Percentiles rank a stretch among this genome's conserved stretches.
Evolutionary conservation across 2,329 filamentous ascomycete genomes (phyloP).

Genomic region (Chaetomiaceae sp.): DNA sequence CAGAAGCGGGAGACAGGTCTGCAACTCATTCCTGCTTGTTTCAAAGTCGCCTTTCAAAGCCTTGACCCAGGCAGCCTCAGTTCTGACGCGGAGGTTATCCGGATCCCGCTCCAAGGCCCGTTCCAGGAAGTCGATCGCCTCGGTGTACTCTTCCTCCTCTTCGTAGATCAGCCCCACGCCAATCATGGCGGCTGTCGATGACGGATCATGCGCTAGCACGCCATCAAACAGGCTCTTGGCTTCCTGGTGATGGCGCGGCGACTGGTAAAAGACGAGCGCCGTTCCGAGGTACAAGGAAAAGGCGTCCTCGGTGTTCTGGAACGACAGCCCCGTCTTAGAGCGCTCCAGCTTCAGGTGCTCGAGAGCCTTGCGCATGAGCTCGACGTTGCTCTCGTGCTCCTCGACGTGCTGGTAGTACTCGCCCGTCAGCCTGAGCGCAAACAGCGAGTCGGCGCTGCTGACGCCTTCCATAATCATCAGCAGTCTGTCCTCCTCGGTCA

Average conservation of each 20-base stretch:
- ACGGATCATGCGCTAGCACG: slow-evolving; percentile 70
- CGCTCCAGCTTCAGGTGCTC: slow-evolving; percentile 56
- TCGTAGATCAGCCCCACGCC: slow-evolving; percentile 89
- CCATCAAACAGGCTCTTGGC: slow-evolving; percentile 81
- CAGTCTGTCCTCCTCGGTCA: slow-evolving; percentile 73
- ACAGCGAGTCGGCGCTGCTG: slow-evolving; percentile 61
- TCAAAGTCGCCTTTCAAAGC: slow-evolving; percentile 74
- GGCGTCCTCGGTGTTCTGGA: slow-evolving; percentile 68
- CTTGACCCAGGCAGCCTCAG: slow-evolving; percentile 89
- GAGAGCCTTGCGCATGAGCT: slow-evolving; percentile 72
- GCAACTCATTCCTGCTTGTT: slow-evolving; percentile 63
- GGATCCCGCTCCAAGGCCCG: slow-evolving; percentile 70
- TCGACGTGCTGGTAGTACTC: slow-evolving; percentile 82
- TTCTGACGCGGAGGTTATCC: slow-evolving; percentile 71
- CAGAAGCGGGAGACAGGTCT: slow-evolving; percentile 63
- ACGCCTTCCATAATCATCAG: slow-evolving; percentile 76
- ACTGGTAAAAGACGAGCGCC: slow-evolving; percentile 85
- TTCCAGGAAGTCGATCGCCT: slow-evolving; percentile 75
- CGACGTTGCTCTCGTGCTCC: slow-evolving; percentile 77
- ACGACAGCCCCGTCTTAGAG: slow-evolving; percentile 61
- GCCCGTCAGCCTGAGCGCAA: slow-evolving; percentile 78
- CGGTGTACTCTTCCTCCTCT: slow-evolving; percentile 82
- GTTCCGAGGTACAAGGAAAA: slow-evolving; percentile 76
- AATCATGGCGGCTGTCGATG: slow-evolving; percentile 76
- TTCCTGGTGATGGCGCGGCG: slow-evolving; percentile 83